Evolutionary conservation across 441 rosid species (phyloP).

Genomic region (Capsella rubella): DNA sequence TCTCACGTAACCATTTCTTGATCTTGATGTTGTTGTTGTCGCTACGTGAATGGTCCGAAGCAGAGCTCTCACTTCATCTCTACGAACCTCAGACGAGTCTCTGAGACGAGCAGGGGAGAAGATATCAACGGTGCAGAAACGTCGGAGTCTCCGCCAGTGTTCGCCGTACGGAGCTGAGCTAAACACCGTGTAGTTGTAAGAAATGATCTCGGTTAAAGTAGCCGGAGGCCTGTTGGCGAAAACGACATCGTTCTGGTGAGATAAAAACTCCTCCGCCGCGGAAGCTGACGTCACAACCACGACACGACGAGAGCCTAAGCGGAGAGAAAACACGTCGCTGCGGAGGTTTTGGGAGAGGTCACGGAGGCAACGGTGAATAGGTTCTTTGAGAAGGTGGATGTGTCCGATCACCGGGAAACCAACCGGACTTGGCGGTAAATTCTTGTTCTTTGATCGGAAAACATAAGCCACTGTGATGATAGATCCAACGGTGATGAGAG

Average conservation of each 20-base stretch:
- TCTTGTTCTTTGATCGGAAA: slow-evolving; percentile 19
- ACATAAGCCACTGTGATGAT: neutral
- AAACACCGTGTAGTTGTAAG: slow-evolving; percentile 44
- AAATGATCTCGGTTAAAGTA: slow-evolving; percentile 3
- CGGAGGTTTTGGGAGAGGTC: slow-evolving; percentile 48
- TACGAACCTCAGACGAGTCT: slow-evolving; percentile 29
- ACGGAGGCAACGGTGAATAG: slow-evolving; percentile 49
- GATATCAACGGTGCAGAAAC: slow-evolving; percentile 49
- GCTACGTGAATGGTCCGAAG: slow-evolving; percentile 33
- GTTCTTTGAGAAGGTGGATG: slow-evolving; percentile 57
- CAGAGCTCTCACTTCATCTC: slow-evolving; percentile 46
- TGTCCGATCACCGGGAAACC: slow-evolving; percentile 64
- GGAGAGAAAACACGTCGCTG: slow-evolving; percentile 49
- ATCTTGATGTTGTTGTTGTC: neutral
- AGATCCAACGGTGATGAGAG: slow-evolving; percentile 2
- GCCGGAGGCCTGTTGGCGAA: slow-evolving; percentile 27
- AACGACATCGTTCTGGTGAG: slow-evolving; percentile 8
- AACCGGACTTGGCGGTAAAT: slow-evolving; percentile 56
- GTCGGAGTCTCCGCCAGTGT: slow-evolving; percentile 66
- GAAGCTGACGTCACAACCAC: slow-evolving; percentile 53
- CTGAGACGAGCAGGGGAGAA: slow-evolving; percentile 50
- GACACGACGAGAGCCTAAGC: slow-evolving; percentile 51
- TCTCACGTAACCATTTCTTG: neutral
- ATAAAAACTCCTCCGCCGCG: slow-evolving; percentile 53
- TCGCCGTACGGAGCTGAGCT: slow-evolving; percentile 50